phyloP scores from a whole-genome alignment of 2,329 filamentous ascomycete species.

The Sporothrix euskadiensis region DNA sequence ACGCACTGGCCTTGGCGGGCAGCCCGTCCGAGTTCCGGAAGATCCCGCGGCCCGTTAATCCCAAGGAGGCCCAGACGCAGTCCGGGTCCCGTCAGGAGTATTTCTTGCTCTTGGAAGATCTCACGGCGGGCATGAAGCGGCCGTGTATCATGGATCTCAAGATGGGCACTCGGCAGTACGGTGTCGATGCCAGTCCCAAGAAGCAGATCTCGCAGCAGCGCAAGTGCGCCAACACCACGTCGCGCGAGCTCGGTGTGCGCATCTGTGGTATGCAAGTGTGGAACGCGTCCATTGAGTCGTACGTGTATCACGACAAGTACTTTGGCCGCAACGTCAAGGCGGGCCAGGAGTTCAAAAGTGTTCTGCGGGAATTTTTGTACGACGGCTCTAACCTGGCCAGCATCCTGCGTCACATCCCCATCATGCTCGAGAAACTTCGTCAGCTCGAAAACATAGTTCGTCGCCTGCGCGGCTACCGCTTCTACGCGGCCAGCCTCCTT shows the following conservation, averaged over 20 bases:
- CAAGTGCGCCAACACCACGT: conserved; percentile 92
- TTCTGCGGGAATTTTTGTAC: conserved; percentile 85
- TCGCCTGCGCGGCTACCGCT: conserved; percentile 78
- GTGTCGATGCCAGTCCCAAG: conserved; percentile 85
- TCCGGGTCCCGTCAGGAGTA: conserved; percentile 74
- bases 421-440: conserved; percentile 79
- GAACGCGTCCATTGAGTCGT: conserved; percentile 79
- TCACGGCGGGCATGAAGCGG: conserved; percentile 93
- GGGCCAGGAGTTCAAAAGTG: conserved; percentile 84
- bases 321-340: conserved; percentile 86
- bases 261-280: conserved; percentile 96
- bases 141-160: conserved; percentile 97
- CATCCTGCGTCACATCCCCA: conserved; percentile 82
- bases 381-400: conserved; percentile 81
- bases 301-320: conserved; percentile 98
- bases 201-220: conserved; percentile 90
- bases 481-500: conserved; percentile 91
- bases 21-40: conserved; percentile 45
- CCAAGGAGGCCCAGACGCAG: conserved; percentile 71
- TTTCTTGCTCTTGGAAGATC: conserved; percentile 88
- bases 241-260: conserved; percentile 83
- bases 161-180: conserved; percentile 97
- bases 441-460: conserved; percentile 81
- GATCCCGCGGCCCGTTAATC: conserved; percentile 66
- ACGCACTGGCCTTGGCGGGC: conserved; percentile 37